Evolutionary conservation across 257 asterid genomes (phyloP).

Genomic region (Solanum raphanifolium): DNA sequence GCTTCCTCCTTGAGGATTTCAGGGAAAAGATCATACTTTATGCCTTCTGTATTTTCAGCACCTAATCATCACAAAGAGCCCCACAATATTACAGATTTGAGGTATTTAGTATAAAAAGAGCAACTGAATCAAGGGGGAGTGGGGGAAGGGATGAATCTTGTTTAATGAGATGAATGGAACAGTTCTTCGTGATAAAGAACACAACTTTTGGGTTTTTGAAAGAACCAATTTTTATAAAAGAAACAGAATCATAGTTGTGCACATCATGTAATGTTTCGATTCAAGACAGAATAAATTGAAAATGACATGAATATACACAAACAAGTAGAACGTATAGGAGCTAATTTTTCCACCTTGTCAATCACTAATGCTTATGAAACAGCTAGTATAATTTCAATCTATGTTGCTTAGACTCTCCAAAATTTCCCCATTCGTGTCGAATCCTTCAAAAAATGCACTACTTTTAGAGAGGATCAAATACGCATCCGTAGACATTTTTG

Average conservation of each 20-base stretch:
- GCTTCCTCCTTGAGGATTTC: constrained; percentile 72
- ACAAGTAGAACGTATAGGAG: background rate
- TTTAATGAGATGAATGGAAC: background rate
- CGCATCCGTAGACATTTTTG: background rate
- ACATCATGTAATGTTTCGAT: background rate
- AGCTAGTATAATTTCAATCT: background rate
- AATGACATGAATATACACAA: background rate
- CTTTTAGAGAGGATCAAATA: background rate
- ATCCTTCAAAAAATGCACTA: background rate
- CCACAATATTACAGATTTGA: background rate
- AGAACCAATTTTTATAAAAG: background rate
- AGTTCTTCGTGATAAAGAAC: background rate
- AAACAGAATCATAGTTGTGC: background rate
- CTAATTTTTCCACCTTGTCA: background rate
- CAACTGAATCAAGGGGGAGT: too few species aligned
- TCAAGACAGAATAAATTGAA: background rate
- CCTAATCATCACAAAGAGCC: background rate
- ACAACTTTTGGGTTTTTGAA: background rate
- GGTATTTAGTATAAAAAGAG: background rate
- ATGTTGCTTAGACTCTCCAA: background rate
- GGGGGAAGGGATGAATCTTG: background rate
- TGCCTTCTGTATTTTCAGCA: constrained; percentile 28
- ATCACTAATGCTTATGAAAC: background rate
- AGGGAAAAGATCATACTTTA: constrained; percentile 25
- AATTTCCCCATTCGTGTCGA: background rate